Conservation (phyloP, 2,329 filamentous ascomycete species). For the Acephala macrosclerotiorum region DNA sequence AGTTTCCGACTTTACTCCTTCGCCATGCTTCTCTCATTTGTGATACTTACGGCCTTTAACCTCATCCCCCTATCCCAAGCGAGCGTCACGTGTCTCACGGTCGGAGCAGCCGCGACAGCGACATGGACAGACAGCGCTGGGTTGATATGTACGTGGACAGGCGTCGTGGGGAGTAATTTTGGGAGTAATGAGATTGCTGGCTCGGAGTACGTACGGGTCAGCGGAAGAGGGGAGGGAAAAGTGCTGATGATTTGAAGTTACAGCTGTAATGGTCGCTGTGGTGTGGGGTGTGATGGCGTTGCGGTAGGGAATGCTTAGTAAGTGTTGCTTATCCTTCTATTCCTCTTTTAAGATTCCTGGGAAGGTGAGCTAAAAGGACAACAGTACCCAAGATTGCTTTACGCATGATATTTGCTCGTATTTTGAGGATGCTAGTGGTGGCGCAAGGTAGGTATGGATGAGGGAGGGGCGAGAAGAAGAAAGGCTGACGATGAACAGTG, state of each 20-base stretch:
- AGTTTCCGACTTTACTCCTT: no score
- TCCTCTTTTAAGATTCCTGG: not conserved
- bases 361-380: no score
- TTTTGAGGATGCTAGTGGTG: constrained; percentile 56
- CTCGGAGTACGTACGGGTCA: constrained; percentile 48
- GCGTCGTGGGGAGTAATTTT: constrained; percentile 56
- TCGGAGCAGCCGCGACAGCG: constrained; percentile 52
- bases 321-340: constrained; percentile 1
- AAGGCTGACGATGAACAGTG: constrained; percentile 44
- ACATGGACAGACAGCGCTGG: constrained; percentile 54
- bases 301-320: constrained; percentile 54
- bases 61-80: constrained; percentile 7
- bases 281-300: constrained; percentile 52
- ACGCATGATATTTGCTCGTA: constrained; percentile 59
- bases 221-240: not conserved
- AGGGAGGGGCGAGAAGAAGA: not conserved
- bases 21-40: not conserved
- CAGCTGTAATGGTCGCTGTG: constrained; percentile 57
- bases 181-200: constrained; percentile 51
- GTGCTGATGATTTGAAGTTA: constrained; percentile 47
- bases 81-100: constrained; percentile 49
- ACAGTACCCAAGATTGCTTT: constrained; percentile 56
- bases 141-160: constrained; percentile 51
- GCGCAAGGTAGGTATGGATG: constrained; percentile 50
- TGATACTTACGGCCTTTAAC: not conserved